Conservation (phyloP, 495 filamentous ascomycete genomes). For the Lophium mytilinum region DNA sequence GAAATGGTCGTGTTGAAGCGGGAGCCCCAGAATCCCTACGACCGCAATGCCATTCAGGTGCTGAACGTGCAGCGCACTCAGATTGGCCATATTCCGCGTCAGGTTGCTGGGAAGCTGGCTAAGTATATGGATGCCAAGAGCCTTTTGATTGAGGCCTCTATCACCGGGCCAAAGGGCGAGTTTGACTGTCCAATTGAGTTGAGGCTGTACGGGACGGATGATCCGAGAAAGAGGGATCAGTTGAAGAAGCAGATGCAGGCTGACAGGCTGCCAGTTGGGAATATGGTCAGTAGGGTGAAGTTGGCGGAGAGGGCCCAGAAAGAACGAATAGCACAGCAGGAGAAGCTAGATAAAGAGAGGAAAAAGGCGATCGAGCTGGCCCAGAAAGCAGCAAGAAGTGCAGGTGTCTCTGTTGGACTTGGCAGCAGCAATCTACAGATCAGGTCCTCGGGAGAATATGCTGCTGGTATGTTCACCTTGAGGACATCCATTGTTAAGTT, state of each 20-base stretch:
- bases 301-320: conserved; percentile 37
- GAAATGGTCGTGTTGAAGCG: conserved; percentile 63
- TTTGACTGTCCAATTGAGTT: conserved; percentile 68
- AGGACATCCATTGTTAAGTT: background rate
- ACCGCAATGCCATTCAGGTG: conserved; percentile 33
- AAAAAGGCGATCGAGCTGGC: conserved; percentile 5
- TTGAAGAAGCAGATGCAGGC: conserved; percentile 54
- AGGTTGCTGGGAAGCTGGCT: conserved; percentile 60
- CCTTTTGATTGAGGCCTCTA: conserved; percentile 56
- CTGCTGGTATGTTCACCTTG: conserved; percentile 19
- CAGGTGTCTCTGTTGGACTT: conserved; percentile 7
- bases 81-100: conserved; percentile 70
- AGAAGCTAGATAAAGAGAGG: conserved; percentile 1
- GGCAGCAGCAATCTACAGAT: too few relatives aligned
- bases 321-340: conserved; percentile 21
- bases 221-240: conserved; percentile 40
- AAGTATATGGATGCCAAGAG: conserved; percentile 55
- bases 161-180: conserved; percentile 51
- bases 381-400: conserved; percentile 27
- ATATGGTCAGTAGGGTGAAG: conserved; percentile 38
- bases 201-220: conserved; percentile 56
- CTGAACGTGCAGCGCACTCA: conserved; percentile 71
- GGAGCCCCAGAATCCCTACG: conserved; percentile 55
- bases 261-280: conserved; percentile 49
- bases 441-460: conserved; percentile 6